Percentiles rank a stretch among this genome's conserved stretches.
Evolutionary conservation across 192 early-diverging fungal genomes (phyloP).

Genomic region (Lobosporangium transversale): DNA sequence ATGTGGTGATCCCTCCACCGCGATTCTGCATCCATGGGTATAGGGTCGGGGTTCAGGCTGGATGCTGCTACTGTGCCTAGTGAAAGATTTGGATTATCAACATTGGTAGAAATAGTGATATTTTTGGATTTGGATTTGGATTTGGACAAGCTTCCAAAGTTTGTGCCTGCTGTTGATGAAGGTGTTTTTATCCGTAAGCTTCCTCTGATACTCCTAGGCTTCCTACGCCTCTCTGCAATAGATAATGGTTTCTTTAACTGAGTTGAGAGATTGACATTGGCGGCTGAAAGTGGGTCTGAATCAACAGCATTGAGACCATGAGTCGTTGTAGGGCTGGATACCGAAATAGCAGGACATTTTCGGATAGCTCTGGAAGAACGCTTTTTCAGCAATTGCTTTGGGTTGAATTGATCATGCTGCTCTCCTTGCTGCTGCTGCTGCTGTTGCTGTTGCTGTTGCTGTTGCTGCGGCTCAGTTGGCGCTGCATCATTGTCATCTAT

Average conservation of each 20-base stretch:
- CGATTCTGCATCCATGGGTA: constrained; percentile 39
- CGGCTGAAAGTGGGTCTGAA: constrained; percentile 21
- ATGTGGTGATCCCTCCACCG: constrained; percentile 44
- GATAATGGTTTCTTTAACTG: not conserved
- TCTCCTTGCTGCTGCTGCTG: not conserved
- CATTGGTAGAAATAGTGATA: not conserved
- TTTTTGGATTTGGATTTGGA: not conserved
- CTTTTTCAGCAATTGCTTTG: not conserved
- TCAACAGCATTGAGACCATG: constrained; percentile 6
- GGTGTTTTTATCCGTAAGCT: not conserved
- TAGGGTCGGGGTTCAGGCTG: constrained; percentile 4
- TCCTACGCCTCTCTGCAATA: not conserved
- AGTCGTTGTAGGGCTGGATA: not conserved
- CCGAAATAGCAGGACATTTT: not conserved
- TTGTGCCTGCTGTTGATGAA: not conserved
- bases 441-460: not conserved
- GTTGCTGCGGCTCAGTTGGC: not conserved
- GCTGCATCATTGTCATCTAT: not conserved
- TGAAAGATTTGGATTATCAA: too few species aligned
- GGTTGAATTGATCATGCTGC: not conserved
- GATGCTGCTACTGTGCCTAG: too few species aligned
- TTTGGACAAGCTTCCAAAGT: not conserved
- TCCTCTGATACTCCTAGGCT: constrained; percentile 2
- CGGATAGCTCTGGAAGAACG: too few species aligned
- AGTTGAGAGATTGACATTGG: not conserved